Evolutionary conservation across 2,329 filamentous ascomycete genomes (phyloP).

Genomic region (Ceratocystis variospora): DNA sequence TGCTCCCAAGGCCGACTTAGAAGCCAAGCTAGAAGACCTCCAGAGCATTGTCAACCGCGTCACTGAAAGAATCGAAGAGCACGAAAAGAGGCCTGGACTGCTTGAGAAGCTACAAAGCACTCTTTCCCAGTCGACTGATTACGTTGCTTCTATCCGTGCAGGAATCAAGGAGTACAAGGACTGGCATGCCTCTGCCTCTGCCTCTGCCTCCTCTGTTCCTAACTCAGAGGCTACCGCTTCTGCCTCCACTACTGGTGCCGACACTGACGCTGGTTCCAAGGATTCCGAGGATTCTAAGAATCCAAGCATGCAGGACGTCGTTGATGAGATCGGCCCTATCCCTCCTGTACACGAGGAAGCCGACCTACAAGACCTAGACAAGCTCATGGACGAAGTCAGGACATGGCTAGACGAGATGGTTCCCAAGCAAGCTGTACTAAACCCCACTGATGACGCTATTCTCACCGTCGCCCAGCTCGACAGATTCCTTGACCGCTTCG

Average conservation of each 20-base stretch:
- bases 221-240: slow-evolving; percentile 27
- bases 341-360: slow-evolving; percentile 57
- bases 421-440: slow-evolving; percentile 55
- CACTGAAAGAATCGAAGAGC: slow-evolving; percentile 60
- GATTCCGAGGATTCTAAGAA: slow-evolving; percentile 43
- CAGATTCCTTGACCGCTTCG: slow-evolving; percentile 54
- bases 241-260: slow-evolving; percentile 34
- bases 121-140: slow-evolving; percentile 56
- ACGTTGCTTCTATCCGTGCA: slow-evolving; percentile 54
- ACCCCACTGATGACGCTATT: slow-evolving; percentile 57
- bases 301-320: slow-evolving; percentile 32
- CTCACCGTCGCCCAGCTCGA: slow-evolving; percentile 59
- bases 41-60: slow-evolving; percentile 67
- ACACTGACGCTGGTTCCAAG: slow-evolving; percentile 36
- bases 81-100: slow-evolving; percentile 53
- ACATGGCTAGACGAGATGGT: slow-evolving; percentile 66
- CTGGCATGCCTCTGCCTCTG: slow-evolving; percentile 39
- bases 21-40: slow-evolving; percentile 60
- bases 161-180: slow-evolving; percentile 56
- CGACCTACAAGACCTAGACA: slow-evolving; percentile 54
- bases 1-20: slow-evolving; percentile 61
- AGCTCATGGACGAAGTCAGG: slow-evolving; percentile 46
- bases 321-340: slow-evolving; percentile 37
- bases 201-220: slow-evolving; percentile 33
- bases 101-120: slow-evolving; percentile 53